These are phyloP conservation scores for Medicago lupulina DNA, from an alignment of 306 rosid genomes.

Conservation along the genomic window DNA sequence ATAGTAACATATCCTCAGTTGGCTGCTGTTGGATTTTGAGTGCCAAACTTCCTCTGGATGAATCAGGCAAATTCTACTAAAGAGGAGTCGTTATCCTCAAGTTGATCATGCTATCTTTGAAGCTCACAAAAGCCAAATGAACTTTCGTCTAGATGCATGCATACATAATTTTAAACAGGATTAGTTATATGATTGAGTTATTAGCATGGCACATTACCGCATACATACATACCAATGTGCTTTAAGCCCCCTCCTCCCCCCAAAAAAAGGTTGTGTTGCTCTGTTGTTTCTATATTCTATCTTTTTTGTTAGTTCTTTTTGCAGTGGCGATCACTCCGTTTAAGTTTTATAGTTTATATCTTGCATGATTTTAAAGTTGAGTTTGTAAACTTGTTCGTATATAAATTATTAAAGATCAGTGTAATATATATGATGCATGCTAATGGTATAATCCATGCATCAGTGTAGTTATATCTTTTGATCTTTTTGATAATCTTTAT, in stretches of 20 bases:
- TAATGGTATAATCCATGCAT: too few relatives aligned
- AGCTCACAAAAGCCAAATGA: conserved; percentile 29
- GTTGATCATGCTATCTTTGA: conserved; percentile 43
- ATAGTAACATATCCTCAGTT: conserved; percentile 38
- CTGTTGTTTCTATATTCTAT: background rate
- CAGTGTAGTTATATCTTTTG: too few relatives aligned
- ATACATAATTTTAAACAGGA: conserved; percentile 30
- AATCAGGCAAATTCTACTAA: conserved; percentile 24
- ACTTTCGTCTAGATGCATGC: conserved; percentile 39
- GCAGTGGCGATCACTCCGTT: conserved; percentile 2
- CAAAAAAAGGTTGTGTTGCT: background rate
- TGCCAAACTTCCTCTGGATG: conserved; percentile 21
- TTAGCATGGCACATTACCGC: conserved; percentile 32
- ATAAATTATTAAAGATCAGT: conserved; percentile 24
- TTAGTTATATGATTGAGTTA: conserved; percentile 33
- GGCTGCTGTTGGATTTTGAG: conserved; percentile 43
- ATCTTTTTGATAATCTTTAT: too few relatives aligned
- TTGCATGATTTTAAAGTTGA: conserved; percentile 28
- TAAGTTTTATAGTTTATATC: conserved; percentile 30
- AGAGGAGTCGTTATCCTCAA: conserved; percentile 28
- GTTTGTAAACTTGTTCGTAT: conserved; percentile 22
- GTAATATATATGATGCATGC: conserved; percentile 3
- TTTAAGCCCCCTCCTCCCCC: background rate
- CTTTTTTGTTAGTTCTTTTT: conserved; percentile 21
- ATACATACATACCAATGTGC: conserved; percentile 14